These are phyloP conservation scores for Boletus tylopilopsis DNA, from an alignment of 768 basidiomycete genomes.

Conservation along the genomic window DNA sequence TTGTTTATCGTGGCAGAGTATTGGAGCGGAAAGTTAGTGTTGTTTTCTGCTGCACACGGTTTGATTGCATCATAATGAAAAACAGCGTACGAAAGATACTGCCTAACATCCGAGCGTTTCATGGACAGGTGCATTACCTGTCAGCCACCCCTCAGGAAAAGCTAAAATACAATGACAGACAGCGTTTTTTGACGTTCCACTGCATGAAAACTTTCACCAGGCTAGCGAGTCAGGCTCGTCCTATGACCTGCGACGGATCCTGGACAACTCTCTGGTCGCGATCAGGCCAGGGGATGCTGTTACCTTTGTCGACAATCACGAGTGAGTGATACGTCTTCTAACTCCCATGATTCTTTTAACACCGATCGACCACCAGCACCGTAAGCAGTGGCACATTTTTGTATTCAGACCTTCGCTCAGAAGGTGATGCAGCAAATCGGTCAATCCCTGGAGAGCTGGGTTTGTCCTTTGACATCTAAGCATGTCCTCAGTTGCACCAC, in stretches of 20 bases:
- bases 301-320: slow-evolving; percentile 89
- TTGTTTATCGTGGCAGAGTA: slow-evolving; percentile 78
- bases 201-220: slow-evolving; percentile 78
- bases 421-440: slow-evolving; percentile 50
- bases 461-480: slow-evolving; percentile 28
- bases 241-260: slow-evolving; percentile 75
- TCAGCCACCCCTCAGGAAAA: background rate
- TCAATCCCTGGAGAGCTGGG: slow-evolving; percentile 82
- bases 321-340: slow-evolving; percentile 45
- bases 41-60: background rate
- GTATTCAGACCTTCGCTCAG: slow-evolving; percentile 1
- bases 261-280: slow-evolving; percentile 66
- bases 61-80: background rate
- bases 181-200: slow-evolving; percentile 87
- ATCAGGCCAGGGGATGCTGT: slow-evolving; percentile 76
- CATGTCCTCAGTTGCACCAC: background rate
- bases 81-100: slow-evolving; percentile 47
- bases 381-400: slow-evolving; percentile 41
- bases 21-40: slow-evolving; percentile 69
- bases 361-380: slow-evolving; percentile 43
- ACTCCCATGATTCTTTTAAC: background rate
- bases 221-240: slow-evolving; percentile 65
- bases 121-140: slow-evolving; percentile 52
- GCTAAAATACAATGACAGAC: slow-evolving; percentile 42
- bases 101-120: slow-evolving; percentile 56